These are phyloP conservation scores for Eustoma russellianum DNA, from an alignment of 257 asterid genomes.

Conservation along the genomic window DNA sequence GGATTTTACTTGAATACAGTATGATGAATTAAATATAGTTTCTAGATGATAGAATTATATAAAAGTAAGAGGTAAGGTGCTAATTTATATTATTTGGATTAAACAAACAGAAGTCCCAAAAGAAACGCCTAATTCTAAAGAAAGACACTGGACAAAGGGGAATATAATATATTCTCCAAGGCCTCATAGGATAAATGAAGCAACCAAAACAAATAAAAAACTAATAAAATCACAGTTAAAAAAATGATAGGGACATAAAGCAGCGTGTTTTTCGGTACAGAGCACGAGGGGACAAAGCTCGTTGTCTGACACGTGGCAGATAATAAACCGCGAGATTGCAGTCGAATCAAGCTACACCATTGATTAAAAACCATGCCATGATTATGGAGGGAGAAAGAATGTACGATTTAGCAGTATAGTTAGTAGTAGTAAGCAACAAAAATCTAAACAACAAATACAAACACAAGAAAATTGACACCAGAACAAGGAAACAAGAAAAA, in stretches of 20 bases:
- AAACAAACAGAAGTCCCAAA: not conserved
- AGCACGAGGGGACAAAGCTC: slow-evolving; percentile 50
- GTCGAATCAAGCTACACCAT: slow-evolving; percentile 23
- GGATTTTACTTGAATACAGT: too few relatives aligned
- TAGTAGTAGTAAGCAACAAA: not conserved
- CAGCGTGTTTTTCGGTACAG: slow-evolving; percentile 67
- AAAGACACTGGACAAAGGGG: not conserved
- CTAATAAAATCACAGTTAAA: not conserved
- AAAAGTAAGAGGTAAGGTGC: too few relatives aligned
- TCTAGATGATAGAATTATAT: too few relatives aligned
- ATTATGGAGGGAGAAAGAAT: slow-evolving; percentile 17
- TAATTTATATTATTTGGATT: too few relatives aligned
- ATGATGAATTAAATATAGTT: too few relatives aligned
- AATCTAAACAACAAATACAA: not conserved
- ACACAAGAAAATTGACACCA: not conserved
- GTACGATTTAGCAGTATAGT: not conserved
- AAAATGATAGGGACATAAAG: slow-evolving; percentile 55
- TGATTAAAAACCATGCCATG: slow-evolving; percentile 3
- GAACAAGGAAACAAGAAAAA: not conserved
- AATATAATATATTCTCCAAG: slow-evolving; percentile 2
- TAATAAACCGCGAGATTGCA: slow-evolving; percentile 22
- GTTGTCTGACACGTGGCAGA: slow-evolving; percentile 32
- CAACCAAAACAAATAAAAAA: not conserved
- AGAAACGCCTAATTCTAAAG: not conserved
- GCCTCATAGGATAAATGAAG: too few relatives aligned